Base-by-base conservation (phyloP, 2,329 filamentous ascomycete species). In the Berkeleyomyces rouxiae region DNA sequence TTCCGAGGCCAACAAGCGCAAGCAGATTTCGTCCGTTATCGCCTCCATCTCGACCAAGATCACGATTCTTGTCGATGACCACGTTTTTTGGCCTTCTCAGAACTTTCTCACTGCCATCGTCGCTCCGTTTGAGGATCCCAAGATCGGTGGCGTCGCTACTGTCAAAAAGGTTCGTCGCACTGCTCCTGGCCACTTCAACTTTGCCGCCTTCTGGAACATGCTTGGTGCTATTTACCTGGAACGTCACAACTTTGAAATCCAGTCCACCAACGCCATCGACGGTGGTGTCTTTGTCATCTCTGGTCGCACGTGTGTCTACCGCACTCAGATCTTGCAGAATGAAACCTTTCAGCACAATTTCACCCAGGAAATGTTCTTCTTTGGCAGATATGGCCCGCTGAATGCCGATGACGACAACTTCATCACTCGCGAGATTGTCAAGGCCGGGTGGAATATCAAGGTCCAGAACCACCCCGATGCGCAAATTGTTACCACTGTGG, bases 321-420 rank as follows among this genome's bases (percentile, higher is more conserved):
- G 80, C 10, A 77, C 80, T 0, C 37, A 68, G 0, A 79, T 85
- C 59, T 68, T 85, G 2, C 68, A 74, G 10, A 68, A 73, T n/a
- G 39, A 67, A 0, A 68, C 71, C 0, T 81, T 83, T 66, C 69
- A 75, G 3, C 23, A 68, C 0, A 68, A 66, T 0, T 84, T 79
- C 68, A 69, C 71, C 1, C 73, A 78, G 58, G 82, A 85, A 67
- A 70, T 61, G 7, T 82, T 79, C 72, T 74, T 77, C 63, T 75
- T 77, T 33, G 72, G 72, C 0, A 55, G 69, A 0, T 73, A 71
- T 0, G 74, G 75, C 0, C 77, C 78, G 0, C 69, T 83, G 1
- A 76, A 78, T 23, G 73, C 75, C 0, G 82, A 85, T 65, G 82
- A 85, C 64, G 82, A 86, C 72, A 85, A 85, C 69, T 84, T 78